Evolutionary conservation across 345 rosid genomes (phyloP).

Genomic region (Corchorus olitorius): DNA sequence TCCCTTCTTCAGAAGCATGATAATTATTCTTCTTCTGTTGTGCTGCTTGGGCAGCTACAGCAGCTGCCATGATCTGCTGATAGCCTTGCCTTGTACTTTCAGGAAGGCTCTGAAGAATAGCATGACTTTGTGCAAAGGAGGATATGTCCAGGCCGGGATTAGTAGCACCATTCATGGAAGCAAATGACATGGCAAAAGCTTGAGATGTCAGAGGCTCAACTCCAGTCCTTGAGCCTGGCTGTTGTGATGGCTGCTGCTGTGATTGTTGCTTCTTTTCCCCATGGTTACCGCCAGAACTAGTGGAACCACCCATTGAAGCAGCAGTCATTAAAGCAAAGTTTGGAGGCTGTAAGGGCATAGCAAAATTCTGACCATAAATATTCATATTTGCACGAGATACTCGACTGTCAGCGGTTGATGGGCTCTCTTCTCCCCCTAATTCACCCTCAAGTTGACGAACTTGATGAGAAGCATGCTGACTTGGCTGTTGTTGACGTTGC

Average conservation of each 20-base stretch:
- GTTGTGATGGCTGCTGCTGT: conserved; percentile 43
- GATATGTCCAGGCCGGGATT: conserved; percentile 70
- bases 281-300: conserved; percentile 42
- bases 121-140: conserved; percentile 69
- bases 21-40: conserved; percentile 73
- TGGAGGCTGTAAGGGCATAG: conserved; percentile 59
- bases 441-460: conserved; percentile 59
- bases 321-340: conserved; percentile 71
- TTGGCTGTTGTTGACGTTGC: conserved; percentile 63
- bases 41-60: conserved; percentile 65
- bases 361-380: conserved; percentile 64
- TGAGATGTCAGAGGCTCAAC: conserved; percentile 61
- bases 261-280: conserved; percentile 68
- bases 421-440: conserved; percentile 74
- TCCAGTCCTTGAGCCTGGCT: conserved; percentile 56
- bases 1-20: conserved; percentile 67
- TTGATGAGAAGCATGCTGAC: conserved; percentile 64
- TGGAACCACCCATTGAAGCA: conserved; percentile 51
- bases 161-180: conserved; percentile 62
- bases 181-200: conserved; percentile 91
- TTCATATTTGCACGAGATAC: conserved; percentile 56
- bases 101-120: conserved; percentile 71
- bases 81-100: conserved; percentile 70
- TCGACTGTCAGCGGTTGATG: conserved; percentile 79
- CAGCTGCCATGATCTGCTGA: conserved; percentile 58